Base-by-base conservation (phyloP, 495 filamentous ascomycete genomes). In the Podospora anserina region DNA sequence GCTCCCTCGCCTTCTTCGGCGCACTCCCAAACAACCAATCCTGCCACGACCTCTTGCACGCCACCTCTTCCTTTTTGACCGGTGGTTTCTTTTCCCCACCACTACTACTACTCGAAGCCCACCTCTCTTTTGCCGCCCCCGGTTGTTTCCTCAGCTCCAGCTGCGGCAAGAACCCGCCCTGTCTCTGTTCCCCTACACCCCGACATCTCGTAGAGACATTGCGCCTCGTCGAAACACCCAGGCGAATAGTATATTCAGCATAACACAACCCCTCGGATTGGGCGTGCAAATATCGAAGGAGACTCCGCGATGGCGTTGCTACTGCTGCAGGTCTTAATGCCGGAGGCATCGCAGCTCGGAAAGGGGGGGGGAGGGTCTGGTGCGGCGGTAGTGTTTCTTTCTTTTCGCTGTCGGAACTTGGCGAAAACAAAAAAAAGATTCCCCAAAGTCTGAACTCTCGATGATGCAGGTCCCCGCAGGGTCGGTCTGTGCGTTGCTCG, bases 211-310 rank as follows among this genome's bases (percentile, higher is more conserved):
- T 20, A 44, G 75, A 75, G 71, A 26, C 71, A 74, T 74, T 63
- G 66, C 69, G 69, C 57, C 72, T 68, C 18, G 44, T 49, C 15
- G 60, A 20, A 18, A 26, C 18, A 65, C 66, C 68, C n/a, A 64
- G 59, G 66, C 19, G 30, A 56, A 28, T 19, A 61, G 66, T 56
- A 59, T 72, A 75, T 34, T 66, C 64, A 49, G 71, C 57, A 32
- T 83, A 84, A 59, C 77, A 78, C 28, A 80, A 34, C n/a, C 81
- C 80, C 63, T 88, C 85, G 65, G 86, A 84, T 72, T 90, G 89
- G 44, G 83, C 85, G 66, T 83, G 84, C 19, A 91, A 80, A 67
- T 87, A 91, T 44, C 82, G 83, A 68, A 91, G 82, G 3, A 90
- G 80, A n/a, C 80, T 83, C 60, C 81, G 78, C 60, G 89, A 91